Percentiles rank a stretch among this genome's conserved stretches.
These are phyloP conservation scores for Piper betle DNA, from an alignment of 164 flowering plant species.

Conservation along the genomic window DNA sequence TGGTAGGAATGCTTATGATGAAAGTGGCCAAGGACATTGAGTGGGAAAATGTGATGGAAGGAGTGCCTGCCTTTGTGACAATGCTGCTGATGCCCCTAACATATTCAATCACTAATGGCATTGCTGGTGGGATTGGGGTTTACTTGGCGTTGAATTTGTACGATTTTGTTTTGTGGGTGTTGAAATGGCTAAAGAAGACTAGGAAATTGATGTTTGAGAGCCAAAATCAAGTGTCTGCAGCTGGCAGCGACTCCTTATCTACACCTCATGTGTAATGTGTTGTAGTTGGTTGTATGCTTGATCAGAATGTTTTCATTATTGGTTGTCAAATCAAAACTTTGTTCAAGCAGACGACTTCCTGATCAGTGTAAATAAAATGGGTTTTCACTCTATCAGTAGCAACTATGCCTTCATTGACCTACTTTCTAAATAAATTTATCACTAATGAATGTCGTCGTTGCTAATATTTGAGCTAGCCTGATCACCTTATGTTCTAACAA, in stretches of 20 bases:
- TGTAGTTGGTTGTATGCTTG: too few relatives aligned
- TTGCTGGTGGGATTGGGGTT: constrained; percentile 68
- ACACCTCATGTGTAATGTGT: constrained; percentile 1
- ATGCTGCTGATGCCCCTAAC: constrained; percentile 82
- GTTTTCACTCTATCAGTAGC: too few relatives aligned
- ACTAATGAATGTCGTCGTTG: too few relatives aligned
- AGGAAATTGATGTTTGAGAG: constrained; percentile 21
- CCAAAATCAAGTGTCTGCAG: constrained; percentile 63
- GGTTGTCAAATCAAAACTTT: too few relatives aligned
- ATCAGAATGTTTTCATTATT: too few relatives aligned
- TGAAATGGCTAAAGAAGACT: constrained; percentile 31
- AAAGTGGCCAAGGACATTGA: constrained; percentile 67
- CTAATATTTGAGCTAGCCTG: too few relatives aligned
- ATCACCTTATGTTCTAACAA: too few relatives aligned
- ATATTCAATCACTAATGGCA: constrained; percentile 69
- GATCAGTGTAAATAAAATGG: too few relatives aligned
- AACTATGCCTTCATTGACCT: too few relatives aligned
- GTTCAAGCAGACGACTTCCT: too few relatives aligned
- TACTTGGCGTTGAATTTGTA: constrained; percentile 40
- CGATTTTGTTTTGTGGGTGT: constrained; percentile 21
- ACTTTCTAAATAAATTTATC: too few relatives aligned
- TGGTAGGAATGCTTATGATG: constrained; percentile 88
- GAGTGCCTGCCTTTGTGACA: constrained; percentile 67
- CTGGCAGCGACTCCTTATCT: constrained; percentile 13
- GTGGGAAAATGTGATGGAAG: constrained; percentile 51